These are phyloP conservation scores for Artemisia argyi DNA, from an alignment of 129 eudicot species.

Conservation along the genomic window DNA sequence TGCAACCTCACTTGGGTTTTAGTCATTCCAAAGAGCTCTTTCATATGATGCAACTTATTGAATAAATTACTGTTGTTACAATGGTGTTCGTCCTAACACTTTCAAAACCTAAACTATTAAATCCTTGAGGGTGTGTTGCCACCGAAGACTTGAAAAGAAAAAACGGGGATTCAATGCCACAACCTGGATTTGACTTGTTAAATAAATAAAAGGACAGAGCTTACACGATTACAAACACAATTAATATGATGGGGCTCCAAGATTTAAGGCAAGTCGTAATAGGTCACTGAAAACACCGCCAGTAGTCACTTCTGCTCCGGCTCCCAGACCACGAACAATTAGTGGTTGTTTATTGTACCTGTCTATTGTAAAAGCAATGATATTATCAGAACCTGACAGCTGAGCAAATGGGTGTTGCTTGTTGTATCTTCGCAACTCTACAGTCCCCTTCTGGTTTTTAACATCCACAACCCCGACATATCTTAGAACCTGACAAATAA, in stretches of 20 bases:
- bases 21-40: no score
- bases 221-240: slow-evolving; percentile 14
- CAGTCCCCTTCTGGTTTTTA: slow-evolving; percentile 64
- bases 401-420: slow-evolving; percentile 95
- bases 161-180: slow-evolving; percentile 5
- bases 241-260: slow-evolving; percentile 87
- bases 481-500: slow-evolving; percentile 62
- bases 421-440: slow-evolving; percentile 72
- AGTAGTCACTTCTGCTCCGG: slow-evolving; percentile 98
- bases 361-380: slow-evolving; percentile 85
- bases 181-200: slow-evolving; percentile 16
- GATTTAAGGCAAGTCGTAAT: slow-evolving; percentile 86
- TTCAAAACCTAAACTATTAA: slow-evolving; percentile 18
- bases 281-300: slow-evolving; percentile 97
- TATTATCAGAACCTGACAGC: slow-evolving; percentile 94
- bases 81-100: slow-evolving; percentile 8
- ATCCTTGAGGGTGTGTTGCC: neutral
- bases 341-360: slow-evolving; percentile 87
- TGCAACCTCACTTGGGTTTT: no score
- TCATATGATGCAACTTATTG: no score
- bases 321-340: slow-evolving; percentile 97
- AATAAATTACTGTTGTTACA: neutral
- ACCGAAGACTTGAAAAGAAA: neutral
- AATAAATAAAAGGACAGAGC: neutral
- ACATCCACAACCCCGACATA: slow-evolving; percentile 98